Conservation (phyloP, 2,329 filamentous ascomycete species). For the Venturia carpophila region DNA sequence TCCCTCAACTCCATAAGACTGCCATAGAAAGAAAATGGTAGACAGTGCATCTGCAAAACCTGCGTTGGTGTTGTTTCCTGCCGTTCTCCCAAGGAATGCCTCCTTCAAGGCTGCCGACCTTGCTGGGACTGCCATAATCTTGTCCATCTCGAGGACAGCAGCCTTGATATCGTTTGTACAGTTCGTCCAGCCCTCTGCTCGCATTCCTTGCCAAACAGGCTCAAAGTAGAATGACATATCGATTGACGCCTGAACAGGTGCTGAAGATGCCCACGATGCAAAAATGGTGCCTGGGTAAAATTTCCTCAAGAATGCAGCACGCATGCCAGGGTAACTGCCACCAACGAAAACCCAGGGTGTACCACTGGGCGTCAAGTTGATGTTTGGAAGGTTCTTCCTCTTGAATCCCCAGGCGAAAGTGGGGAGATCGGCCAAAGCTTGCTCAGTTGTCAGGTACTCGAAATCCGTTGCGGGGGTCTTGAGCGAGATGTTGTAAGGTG, state of each 20-base stretch:
- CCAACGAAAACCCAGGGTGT: slow-evolving; percentile 35
- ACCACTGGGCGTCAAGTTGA: slow-evolving; percentile 29
- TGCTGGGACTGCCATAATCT: slow-evolving; percentile 32
- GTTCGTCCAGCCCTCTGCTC: slow-evolving; percentile 35
- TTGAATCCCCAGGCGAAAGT: slow-evolving; percentile 35
- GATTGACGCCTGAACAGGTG: slow-evolving; percentile 39
- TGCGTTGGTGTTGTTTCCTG: slow-evolving; percentile 39
- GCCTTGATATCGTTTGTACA: slow-evolving; percentile 44
- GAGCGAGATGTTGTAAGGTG: slow-evolving; percentile 28
- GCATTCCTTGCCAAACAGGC: slow-evolving; percentile 41
- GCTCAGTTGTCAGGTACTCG: slow-evolving; percentile 33
- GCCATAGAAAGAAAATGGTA: slow-evolving; percentile 37
- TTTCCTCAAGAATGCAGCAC: slow-evolving; percentile 33
- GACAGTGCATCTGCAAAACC: slow-evolving; percentile 41
- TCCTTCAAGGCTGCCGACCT: slow-evolving; percentile 38
- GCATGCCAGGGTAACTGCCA: slow-evolving; percentile 33
- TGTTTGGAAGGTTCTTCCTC: slow-evolving; percentile 28
- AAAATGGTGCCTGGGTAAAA: slow-evolving; percentile 34
- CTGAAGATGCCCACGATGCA: slow-evolving; percentile 31
- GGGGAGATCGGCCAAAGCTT: slow-evolving; percentile 36
- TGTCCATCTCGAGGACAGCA: slow-evolving; percentile 43
- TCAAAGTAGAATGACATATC: slow-evolving; percentile 47
- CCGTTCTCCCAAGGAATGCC: slow-evolving; percentile 41
- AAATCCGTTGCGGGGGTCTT: slow-evolving; percentile 30
- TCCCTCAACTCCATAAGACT: slow-evolving; percentile 37